phyloP scores from a whole-genome alignment of 73 alveolate species.

The Paramecium primaurelia region DNA sequence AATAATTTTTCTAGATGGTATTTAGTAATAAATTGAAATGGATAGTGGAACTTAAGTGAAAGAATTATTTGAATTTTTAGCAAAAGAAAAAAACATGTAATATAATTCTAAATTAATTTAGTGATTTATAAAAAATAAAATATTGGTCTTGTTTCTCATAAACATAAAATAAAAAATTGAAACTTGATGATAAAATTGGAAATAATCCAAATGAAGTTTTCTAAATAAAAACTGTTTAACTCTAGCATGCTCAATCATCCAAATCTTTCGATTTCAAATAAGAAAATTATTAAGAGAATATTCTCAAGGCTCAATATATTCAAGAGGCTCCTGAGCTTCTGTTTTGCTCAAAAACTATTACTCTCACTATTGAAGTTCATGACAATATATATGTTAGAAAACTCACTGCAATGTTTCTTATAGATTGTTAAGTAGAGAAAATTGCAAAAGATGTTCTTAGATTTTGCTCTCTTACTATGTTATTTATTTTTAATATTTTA shows the following conservation, averaged over 20 bases:
- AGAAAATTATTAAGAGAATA: neutral
- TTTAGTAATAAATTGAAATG: neutral
- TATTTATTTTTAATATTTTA: neutral
- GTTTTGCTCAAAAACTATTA: neutral
- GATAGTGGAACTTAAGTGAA: neutral
- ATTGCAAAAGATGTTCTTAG: neutral
- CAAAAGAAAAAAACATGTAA: neutral
- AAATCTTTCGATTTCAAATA: neutral
- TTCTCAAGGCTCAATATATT: neutral
- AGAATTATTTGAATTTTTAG: neutral
- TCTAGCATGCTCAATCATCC: neutral
- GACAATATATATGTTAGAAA: neutral
- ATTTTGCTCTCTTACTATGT: neutral
- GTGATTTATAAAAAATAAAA: neutral
- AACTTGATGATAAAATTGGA: neutral
- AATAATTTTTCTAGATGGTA: neutral
- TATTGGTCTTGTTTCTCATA: neutral
- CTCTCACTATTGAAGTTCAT: neutral
- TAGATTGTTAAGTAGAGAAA: neutral
- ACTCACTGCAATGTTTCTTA: neutral
- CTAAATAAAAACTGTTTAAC: neutral
- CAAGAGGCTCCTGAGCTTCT: neutral
- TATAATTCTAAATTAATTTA: neutral
- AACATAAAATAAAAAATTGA: neutral
- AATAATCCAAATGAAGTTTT: neutral